phyloP scores from a whole-genome alignment of 208 protist genomes.

The Tetramitus jugosus region DNA sequence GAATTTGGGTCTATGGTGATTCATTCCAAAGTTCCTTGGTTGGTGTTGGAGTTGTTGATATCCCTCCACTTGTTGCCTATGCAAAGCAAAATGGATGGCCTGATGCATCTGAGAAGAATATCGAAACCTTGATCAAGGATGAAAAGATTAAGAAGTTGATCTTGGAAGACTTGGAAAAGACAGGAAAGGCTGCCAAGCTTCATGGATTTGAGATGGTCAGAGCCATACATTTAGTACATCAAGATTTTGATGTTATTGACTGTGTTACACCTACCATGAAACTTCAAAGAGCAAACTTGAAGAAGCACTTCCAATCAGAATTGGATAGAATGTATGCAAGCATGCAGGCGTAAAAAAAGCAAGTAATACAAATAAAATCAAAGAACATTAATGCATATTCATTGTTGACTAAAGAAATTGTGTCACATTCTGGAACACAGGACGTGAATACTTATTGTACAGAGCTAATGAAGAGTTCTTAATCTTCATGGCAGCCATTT shows the following conservation, averaged over 20 bases:
- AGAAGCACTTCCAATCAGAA: background rate
- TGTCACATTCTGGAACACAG: too few species aligned
- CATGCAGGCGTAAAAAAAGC: background rate
- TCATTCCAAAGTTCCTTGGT: background rate
- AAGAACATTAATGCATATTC: too few species aligned
- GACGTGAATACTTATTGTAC: too few species aligned
- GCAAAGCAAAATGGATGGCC: background rate
- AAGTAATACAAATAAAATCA: too few species aligned
- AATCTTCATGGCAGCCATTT: too few species aligned
- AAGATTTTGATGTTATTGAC: background rate
- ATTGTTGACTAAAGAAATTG: too few species aligned
- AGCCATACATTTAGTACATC: background rate
- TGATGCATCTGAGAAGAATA: background rate
- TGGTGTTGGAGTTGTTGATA: background rate
- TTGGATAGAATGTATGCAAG: conserved; percentile 16
- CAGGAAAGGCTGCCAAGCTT: background rate
- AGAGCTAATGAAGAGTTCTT: too few species aligned
- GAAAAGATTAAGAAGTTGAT: background rate
- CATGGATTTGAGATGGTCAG: conserved; percentile 2
- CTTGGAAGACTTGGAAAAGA: background rate
- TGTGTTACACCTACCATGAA: conserved; percentile 5
- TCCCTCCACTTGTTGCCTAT: background rate
- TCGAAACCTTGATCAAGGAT: background rate
- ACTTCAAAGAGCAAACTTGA: background rate
- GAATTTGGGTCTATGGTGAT: conserved; percentile 13